A percentile compares a stretch with the other conserved stretches of the same genome.
These are phyloP conservation scores for Stevia rebaudiana DNA, from an alignment of 140 eudicot species.

Conservation along the genomic window DNA sequence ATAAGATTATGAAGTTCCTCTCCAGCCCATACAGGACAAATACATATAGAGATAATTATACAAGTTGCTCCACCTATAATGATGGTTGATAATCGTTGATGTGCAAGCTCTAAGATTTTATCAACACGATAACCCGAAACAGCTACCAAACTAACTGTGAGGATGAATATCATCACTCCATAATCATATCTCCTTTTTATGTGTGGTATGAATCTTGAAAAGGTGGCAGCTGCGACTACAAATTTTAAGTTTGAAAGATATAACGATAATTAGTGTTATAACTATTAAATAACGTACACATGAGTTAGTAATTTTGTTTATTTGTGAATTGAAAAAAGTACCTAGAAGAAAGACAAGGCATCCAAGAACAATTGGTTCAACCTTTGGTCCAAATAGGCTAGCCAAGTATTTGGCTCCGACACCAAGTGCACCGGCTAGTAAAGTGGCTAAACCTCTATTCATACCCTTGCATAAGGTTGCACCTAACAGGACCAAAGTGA, in stretches of 20 bases:
- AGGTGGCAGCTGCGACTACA: slow-evolving; percentile 54
- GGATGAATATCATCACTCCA: slow-evolving; percentile 54
- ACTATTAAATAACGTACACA: neutral
- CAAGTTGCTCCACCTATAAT: slow-evolving; percentile 45
- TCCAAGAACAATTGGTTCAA: slow-evolving; percentile 51
- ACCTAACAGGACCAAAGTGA: slow-evolving; percentile 33
- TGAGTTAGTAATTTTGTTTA: neutral
- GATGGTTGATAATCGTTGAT: slow-evolving; percentile 43
- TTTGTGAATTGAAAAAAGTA: no score
- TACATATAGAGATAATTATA: slow-evolving; percentile 35
- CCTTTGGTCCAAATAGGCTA: slow-evolving; percentile 35
- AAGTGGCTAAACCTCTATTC: slow-evolving; percentile 69
- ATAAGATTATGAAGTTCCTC: slow-evolving; percentile 57
- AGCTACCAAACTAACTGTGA: slow-evolving; percentile 50
- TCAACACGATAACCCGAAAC: slow-evolving; percentile 57
- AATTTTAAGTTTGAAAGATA: neutral
- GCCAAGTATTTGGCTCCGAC: slow-evolving; percentile 59
- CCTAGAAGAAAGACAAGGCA: slow-evolving; percentile 50
- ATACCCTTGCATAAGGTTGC: slow-evolving; percentile 67
- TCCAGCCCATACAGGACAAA: slow-evolving; percentile 73
- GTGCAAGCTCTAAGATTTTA: slow-evolving; percentile 42
- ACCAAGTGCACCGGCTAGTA: slow-evolving; percentile 50
- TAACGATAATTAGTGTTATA: neutral
- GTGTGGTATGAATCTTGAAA: slow-evolving; percentile 51
- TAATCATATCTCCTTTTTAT: slow-evolving; percentile 69